These are phyloP conservation scores for Exophiala spinifera DNA, from an alignment of 2,329 filamentous ascomycete species.

Conservation along the genomic window DNA sequence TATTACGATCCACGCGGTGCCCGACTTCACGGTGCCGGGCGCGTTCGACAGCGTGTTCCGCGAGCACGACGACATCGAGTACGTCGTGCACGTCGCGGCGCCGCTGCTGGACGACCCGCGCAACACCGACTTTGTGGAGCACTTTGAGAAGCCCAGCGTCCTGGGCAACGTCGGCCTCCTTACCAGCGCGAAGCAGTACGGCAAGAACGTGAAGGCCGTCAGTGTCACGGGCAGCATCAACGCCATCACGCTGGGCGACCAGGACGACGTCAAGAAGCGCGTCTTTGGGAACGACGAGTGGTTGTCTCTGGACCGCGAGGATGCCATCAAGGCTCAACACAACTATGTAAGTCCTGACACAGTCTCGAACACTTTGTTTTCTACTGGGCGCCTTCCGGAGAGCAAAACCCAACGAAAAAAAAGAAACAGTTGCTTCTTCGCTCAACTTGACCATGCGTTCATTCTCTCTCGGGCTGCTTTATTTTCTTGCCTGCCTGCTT, in stretches of 20 bases:
- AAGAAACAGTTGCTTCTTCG: too few species aligned
- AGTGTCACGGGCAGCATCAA: constrained; percentile 22
- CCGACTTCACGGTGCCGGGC: constrained; percentile 65
- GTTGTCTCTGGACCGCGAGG: constrained; percentile 13
- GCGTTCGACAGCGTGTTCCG: constrained; percentile 65
- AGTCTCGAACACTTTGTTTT: too few species aligned
- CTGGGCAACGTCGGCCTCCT: constrained; percentile 16
- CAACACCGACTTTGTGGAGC: constrained; percentile 16
- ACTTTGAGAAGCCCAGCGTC: constrained; percentile 21
- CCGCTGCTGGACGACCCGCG: constrained; percentile 65
- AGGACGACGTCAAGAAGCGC: constrained; percentile 20
- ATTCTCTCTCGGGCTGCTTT: background rate
- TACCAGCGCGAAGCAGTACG: constrained; percentile 10
- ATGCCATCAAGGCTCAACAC: constrained; percentile 18
- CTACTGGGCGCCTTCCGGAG: too few species aligned
- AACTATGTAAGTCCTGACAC: constrained; percentile 19
- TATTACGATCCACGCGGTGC: constrained; percentile 63
- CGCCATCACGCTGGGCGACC: constrained; percentile 17
- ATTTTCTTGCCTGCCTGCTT: too few species aligned
- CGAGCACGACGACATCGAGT: constrained; percentile 64
- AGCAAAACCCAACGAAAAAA: too few species aligned
- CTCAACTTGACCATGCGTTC: too few species aligned
- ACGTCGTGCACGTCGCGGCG: constrained; percentile 69
- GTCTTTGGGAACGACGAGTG: constrained; percentile 13
- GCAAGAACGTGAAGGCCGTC: constrained; percentile 19